Evolutionary conservation across 805 yeast genomes (phyloP).

Genomic region (Cyberlindnera euphorbiae): DNA sequence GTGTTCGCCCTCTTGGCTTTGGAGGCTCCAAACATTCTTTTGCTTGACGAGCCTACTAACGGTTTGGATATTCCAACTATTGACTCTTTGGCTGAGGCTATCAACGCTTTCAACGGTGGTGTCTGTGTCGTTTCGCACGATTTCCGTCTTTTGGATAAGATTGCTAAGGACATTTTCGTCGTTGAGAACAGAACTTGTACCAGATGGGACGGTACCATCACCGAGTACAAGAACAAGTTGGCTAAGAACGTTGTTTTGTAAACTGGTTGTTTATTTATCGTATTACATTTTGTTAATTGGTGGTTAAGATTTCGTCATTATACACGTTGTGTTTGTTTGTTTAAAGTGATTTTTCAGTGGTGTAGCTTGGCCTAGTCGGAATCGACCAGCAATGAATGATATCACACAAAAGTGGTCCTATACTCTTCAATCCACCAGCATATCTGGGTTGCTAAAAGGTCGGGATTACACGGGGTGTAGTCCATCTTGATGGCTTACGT

Average conservation of each 20-base stretch:
- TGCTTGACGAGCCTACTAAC: constrained; percentile 99
- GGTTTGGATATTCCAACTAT: constrained; percentile 98
- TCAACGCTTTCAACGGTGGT: constrained; percentile 93
- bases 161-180: constrained; percentile 95
- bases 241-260: constrained; percentile 83
- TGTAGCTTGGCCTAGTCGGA: too few species aligned
- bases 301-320: too few species aligned
- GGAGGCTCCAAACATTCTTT: constrained; percentile 89
- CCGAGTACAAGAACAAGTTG: constrained; percentile 89
- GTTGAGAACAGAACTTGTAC: constrained; percentile 95
- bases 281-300: background rate
- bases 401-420: too few species aligned
- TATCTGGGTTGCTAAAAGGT: too few species aligned
- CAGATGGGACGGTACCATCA: constrained; percentile 90
- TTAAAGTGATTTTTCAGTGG: too few species aligned
- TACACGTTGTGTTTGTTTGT: too few species aligned
- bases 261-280: constrained; percentile 11
- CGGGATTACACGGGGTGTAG: too few species aligned
- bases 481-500: too few species aligned
- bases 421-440: too few species aligned
- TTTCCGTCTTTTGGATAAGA: constrained; percentile 94
- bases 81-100: constrained; percentile 96
- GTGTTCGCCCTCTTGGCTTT: constrained; percentile 94
- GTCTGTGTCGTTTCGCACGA: constrained; percentile 98
- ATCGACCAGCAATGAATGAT: too few species aligned